Percentiles rank a stretch among this genome's conserved stretches.
phyloP scores from a whole-genome alignment of 225 moss, liverwort and hornwort genomes.

The Marchantia paleacea region DNA sequence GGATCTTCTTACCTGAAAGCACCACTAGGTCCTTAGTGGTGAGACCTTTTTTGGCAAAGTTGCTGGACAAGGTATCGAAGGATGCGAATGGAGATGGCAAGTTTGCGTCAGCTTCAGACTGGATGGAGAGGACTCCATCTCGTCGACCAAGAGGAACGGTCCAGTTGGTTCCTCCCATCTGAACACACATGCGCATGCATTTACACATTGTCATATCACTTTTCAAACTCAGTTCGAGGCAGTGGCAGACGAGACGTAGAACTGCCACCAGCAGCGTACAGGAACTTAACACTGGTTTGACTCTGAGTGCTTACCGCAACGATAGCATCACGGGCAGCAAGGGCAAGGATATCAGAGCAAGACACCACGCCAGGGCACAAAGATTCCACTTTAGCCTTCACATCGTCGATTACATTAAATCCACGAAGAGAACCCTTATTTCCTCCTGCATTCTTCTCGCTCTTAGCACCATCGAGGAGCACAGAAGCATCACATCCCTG shows the following conservation, averaged over 20 bases:
- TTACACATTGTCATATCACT: no score
- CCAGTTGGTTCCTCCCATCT: constrained; percentile 23
- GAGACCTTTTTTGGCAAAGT: constrained; percentile 2
- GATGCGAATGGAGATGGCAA: constrained; percentile 6
- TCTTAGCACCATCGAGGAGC: constrained; percentile 14
- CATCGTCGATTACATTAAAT: constrained; percentile 30
- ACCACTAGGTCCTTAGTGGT: background rate
- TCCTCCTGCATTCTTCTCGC: constrained; percentile 29
- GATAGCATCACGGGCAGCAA: constrained; percentile 37
- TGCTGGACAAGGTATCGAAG: background rate
- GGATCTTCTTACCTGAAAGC: constrained; percentile 9
- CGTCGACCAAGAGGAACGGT: constrained; percentile 13
- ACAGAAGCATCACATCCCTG: constrained; percentile 52
- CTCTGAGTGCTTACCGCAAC: constrained; percentile 23
- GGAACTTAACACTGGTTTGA: no score
- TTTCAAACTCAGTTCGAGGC: no score
- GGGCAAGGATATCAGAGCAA: constrained; percentile 38
- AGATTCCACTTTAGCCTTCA: constrained; percentile 25
- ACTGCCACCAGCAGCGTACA: no score
- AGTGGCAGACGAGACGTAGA: no score
- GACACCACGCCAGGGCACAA: constrained; percentile 31
- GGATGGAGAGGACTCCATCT: background rate
- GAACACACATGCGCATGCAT: background rate
- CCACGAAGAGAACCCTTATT: constrained; percentile 40
- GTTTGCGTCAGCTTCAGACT: background rate